Base-by-base conservation (phyloP, 169 alveolate species). In the Eimeria nieschulzi region DNA sequence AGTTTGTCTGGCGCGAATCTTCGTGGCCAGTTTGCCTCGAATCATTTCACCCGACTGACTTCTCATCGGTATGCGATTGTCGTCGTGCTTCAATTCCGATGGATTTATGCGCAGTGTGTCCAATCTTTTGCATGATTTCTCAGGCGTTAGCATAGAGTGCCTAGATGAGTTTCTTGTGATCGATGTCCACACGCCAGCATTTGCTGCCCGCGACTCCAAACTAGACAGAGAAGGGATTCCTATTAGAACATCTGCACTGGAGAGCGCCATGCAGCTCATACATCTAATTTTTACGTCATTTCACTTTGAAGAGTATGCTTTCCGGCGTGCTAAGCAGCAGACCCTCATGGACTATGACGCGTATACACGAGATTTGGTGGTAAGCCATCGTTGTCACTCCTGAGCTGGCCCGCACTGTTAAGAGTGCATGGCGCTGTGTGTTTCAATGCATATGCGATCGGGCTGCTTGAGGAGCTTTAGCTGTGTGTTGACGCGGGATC, bases 81-180 rank as follows among this genome's bases (percentile, higher is more conserved):
- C 3, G 46, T 33, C 46, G 46, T 33, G 46, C 46, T 33, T 33
- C 6, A 3, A 33, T 33, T 33, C 46, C 46, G 46, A 33, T 33
- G 46, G 46, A 33, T 33, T 33, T 33, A 33, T 33, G 46, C 46
- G 46, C 46, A 33, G 46, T 33, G 46, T 33, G 46, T 33, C 3
- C 46, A 33, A 33, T 33, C 46, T 33, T 33, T 33, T 33, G 15
- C 56, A 68, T 63, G 59, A 23, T 71, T 23, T 61, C 9, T 25
- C 93, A 88, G 93, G 93, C 15, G 97, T 96, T 51, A 78, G 86
- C 92, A 95, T 96, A 39, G 95, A 94, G 79, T 90, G 95, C 86
- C 88, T 93, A 85, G 96, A 94, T 82, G 98, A 96, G 78, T 95
- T 84, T 91, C 73, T 96, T 86, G 92, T 94, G 54, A 95, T 96